Conservation (phyloP, 1,139 yeast species). For the Yamadazyma atlantica region DNA sequence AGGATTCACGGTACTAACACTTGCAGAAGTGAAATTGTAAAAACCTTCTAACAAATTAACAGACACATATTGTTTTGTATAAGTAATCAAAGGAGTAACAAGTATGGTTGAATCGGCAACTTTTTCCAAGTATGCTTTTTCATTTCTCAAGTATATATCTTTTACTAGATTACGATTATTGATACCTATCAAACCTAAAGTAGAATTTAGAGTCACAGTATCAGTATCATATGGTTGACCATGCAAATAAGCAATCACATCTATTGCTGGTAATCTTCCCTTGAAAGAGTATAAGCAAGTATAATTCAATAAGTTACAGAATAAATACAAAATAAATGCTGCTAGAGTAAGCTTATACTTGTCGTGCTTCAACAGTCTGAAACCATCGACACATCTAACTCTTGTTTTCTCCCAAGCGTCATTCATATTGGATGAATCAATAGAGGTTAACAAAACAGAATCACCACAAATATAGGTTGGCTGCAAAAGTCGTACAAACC, state of each 20-base stretch:
- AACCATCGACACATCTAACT: background rate
- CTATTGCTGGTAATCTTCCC: conserved; percentile 3
- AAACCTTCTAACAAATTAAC: conserved; percentile 20
- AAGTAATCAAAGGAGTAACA: conserved; percentile 17
- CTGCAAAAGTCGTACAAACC: too few species aligned
- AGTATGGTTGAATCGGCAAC: conserved; percentile 19
- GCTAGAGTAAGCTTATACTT: background rate
- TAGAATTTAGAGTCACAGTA: background rate
- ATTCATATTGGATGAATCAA: too few species aligned
- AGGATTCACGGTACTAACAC: background rate
- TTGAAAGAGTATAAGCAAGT: background rate
- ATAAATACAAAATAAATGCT: background rate
- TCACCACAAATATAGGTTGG: too few species aligned
- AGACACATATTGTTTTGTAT: conserved; percentile 11
- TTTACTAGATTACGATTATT: conserved; percentile 10
- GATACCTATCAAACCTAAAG: background rate
- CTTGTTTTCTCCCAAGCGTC: too few species aligned
- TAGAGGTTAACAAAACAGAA: too few species aligned
- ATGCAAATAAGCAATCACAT: conserved; percentile 7
- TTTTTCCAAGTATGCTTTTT: conserved; percentile 18
- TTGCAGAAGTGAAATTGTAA: conserved; percentile 12
- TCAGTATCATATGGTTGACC: background rate
- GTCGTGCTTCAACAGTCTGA: background rate
- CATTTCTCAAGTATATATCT: conserved; percentile 23
- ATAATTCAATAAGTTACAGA: conserved; percentile 1